Conservation (phyloP, 2,329 filamentous ascomycete genomes). For the Didymella pomorum region DNA sequence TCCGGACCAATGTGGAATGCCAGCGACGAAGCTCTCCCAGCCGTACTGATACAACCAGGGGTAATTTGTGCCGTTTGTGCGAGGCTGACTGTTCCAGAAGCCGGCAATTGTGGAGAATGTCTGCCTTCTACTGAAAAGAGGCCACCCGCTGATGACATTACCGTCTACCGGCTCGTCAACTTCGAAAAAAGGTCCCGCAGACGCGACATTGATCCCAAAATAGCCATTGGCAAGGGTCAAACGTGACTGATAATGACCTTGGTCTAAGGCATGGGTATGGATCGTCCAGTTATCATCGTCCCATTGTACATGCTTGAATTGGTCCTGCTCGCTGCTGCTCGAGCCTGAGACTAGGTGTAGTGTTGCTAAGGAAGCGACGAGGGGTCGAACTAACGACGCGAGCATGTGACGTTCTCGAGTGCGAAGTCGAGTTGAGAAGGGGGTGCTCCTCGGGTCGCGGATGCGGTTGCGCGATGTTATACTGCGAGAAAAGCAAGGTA, state of each 20-base stretch:
- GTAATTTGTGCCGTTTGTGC: conserved; percentile 69
- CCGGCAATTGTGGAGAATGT: conserved; percentile 73
- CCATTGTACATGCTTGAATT: conserved; percentile 61
- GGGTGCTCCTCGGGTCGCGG: neutral
- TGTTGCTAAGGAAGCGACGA: conserved; percentile 25
- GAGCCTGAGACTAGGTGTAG: conserved; percentile 17
- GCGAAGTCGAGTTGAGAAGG: neutral
- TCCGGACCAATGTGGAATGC: conserved; percentile 73
- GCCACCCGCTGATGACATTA: conserved; percentile 71
- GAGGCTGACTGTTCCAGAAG: conserved; percentile 69
- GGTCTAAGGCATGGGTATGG: conserved; percentile 61
- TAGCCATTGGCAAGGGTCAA: conserved; percentile 66
- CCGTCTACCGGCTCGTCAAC: conserved; percentile 59
- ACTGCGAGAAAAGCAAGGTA: neutral
- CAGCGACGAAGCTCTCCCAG: conserved; percentile 73
- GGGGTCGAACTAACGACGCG: conserved; percentile 9
- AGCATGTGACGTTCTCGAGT: conserved; percentile 13
- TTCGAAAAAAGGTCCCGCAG: conserved; percentile 70
- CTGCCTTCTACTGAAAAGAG: conserved; percentile 68
- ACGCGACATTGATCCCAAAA: conserved; percentile 68
- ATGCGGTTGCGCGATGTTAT: conserved; percentile 10
- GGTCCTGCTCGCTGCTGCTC: conserved; percentile 32
- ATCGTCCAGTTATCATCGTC: conserved; percentile 66
- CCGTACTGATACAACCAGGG: conserved; percentile 74
- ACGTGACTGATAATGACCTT: conserved; percentile 68